Evolutionary conservation across 2,329 filamentous ascomycete species (phyloP).

Genomic region (Neofusicoccum parvum): DNA sequence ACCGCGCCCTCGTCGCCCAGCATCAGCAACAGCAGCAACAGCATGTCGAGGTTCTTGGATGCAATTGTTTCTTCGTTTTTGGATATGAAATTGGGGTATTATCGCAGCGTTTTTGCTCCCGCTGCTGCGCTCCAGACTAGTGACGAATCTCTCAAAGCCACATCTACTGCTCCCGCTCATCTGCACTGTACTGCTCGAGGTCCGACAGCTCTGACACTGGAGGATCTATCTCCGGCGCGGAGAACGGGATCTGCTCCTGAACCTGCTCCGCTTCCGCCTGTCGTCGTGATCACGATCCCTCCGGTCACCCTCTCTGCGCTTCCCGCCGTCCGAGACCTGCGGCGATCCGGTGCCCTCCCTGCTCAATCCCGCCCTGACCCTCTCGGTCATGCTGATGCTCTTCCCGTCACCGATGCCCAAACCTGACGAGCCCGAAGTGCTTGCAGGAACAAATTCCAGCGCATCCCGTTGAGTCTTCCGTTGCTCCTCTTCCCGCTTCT

Average conservation of each 20-base stretch:
- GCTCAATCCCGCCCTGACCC: slow-evolving; percentile 17
- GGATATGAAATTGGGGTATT: background rate
- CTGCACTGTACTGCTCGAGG: background rate
- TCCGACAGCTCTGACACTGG: background rate
- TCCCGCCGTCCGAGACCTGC: slow-evolving; percentile 27
- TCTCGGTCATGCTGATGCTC: slow-evolving; percentile 9
- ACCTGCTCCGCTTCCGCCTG: slow-evolving; percentile 25
- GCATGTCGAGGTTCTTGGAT: no score
- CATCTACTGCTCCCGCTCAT: background rate
- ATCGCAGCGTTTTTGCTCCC: background rate
- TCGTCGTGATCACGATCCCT: slow-evolving; percentile 28
- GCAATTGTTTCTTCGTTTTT: background rate
- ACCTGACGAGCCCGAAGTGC: slow-evolving; percentile 28
- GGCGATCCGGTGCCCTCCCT: slow-evolving; percentile 21
- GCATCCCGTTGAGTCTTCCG: slow-evolving; percentile 32
- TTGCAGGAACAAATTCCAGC: slow-evolving; percentile 38
- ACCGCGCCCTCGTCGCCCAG: background rate
- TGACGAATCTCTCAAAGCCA: background rate
- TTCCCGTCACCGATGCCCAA: slow-evolving; percentile 18
- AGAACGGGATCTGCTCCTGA: slow-evolving; percentile 32
- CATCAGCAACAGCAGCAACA: background rate
- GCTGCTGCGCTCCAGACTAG: background rate
- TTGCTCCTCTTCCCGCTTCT: slow-evolving; percentile 36
- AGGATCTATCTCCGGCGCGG: slow-evolving; percentile 31
- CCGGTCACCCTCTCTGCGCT: slow-evolving; percentile 36